phyloP scores from a whole-genome alignment of 306 rosid genomes.

The Ziziphus jujuba region DNA sequence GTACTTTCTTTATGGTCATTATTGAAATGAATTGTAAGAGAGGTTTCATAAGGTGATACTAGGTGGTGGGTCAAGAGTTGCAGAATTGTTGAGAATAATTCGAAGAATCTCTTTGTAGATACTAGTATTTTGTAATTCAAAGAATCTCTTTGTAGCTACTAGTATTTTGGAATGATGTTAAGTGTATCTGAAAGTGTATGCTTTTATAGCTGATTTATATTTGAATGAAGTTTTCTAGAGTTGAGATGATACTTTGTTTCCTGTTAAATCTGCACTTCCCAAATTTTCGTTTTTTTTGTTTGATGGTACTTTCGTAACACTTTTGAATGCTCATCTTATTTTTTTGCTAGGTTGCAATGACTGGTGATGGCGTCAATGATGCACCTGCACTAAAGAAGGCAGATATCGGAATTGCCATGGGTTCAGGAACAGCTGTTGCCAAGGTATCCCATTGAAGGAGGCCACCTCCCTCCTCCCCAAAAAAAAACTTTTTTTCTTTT shows the following conservation, averaged over 20 bases:
- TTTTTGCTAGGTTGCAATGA: constrained; percentile 89
- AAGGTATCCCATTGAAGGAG: constrained; percentile 49
- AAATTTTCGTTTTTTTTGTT: neutral
- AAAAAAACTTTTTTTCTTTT: neutral
- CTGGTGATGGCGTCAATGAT: constrained; percentile 99
- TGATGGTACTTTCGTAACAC: neutral
- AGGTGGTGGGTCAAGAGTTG: too few relatives aligned
- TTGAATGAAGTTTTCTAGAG: too few relatives aligned
- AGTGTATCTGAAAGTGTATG: too few relatives aligned
- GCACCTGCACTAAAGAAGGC: constrained; percentile 98
- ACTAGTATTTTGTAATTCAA: too few relatives aligned
- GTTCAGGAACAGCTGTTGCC: constrained; percentile 98
- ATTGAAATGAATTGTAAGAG: too few relatives aligned
- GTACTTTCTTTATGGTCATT: too few relatives aligned
- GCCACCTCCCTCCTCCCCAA: constrained; percentile 10
- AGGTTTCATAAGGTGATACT: too few relatives aligned
- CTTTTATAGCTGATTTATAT: too few relatives aligned
- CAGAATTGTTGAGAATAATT: too few relatives aligned
- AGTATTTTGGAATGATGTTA: too few relatives aligned
- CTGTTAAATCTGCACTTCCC: neutral
- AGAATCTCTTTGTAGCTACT: too few relatives aligned
- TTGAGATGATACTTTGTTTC: neutral
- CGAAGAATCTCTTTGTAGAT: too few relatives aligned
- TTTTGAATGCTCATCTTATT: constrained; percentile 14
- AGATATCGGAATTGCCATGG: constrained; percentile 99